phyloP scores from a whole-genome alignment of 768 basidiomycete species.

The Boletus tomentosulus region DNA sequence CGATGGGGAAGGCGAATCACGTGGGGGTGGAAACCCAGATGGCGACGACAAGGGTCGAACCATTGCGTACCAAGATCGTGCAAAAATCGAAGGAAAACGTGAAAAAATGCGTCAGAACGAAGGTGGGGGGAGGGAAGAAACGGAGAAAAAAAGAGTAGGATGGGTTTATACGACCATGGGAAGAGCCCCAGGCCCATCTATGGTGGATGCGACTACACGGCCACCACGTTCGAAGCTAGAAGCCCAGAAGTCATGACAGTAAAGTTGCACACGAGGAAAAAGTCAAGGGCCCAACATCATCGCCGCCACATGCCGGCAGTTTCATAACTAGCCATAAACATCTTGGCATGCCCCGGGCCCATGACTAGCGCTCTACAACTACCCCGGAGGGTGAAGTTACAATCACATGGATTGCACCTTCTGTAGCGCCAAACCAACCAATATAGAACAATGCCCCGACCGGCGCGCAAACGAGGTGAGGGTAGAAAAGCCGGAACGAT shows the following conservation, averaged over 20 bases:
- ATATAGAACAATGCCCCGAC: background rate
- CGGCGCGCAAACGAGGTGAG: background rate
- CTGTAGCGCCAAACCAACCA: background rate
- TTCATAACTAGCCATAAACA: background rate
- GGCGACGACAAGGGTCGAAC: background rate
- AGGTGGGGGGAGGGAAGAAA: background rate
- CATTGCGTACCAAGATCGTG: constrained; percentile 6
- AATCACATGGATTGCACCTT: constrained; percentile 3
- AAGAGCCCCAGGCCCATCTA: background rate
- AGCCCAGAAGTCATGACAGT: constrained; percentile 4
- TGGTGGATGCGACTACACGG: background rate
- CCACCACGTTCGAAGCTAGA: constrained; percentile 8
- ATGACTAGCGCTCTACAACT: background rate
- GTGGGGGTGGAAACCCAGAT: background rate
- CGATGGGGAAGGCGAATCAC: background rate
- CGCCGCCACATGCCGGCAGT: background rate
- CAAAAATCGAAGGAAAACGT: background rate
- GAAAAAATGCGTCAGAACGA: constrained; percentile 1
- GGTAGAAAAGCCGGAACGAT: background rate
- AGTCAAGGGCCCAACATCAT: background rate
- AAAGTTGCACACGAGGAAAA: background rate
- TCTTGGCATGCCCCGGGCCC: background rate
- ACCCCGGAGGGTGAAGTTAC: background rate
- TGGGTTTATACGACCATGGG: background rate
- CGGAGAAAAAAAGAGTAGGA: background rate